Percentiles rank a stretch among this genome's conserved stretches.
Conservation (phyloP, 129 eudicot genomes). For the Helichrysum umbraculigerum region DNA sequence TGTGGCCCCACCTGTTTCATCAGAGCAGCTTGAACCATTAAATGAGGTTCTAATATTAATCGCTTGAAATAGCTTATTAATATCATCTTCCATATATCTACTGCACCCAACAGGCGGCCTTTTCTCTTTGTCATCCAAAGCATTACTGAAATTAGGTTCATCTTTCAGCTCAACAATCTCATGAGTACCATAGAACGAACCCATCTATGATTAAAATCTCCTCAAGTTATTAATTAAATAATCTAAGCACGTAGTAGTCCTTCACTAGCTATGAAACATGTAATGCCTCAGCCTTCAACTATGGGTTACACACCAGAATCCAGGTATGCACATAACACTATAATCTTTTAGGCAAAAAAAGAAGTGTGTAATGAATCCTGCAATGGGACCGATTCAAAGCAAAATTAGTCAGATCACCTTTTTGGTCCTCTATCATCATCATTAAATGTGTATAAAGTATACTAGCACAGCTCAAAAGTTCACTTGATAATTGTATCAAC, state of each 20-base stretch:
- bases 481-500: background rate
- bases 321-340: slow-evolving; percentile 6
- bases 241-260: slow-evolving; percentile 3
- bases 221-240: slow-evolving; percentile 8
- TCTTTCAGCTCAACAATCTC: slow-evolving; percentile 80
- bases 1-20: slow-evolving; percentile 37
- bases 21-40: slow-evolving; percentile 48
- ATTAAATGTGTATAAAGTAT: slow-evolving; percentile 8
- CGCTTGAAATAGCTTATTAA: slow-evolving; percentile 78
- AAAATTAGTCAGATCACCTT: slow-evolving; percentile 25
- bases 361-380: slow-evolving; percentile 31
- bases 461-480: slow-evolving; percentile 23
- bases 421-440: slow-evolving; percentile 15
- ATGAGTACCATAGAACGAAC: slow-evolving; percentile 51
- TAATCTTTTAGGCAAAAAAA: slow-evolving; percentile 3
- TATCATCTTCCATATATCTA: slow-evolving; percentile 71
- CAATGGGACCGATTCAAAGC: slow-evolving; percentile 21
- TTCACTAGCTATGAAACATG: slow-evolving; percentile 3
- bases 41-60: slow-evolving; percentile 55
- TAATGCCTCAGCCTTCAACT: slow-evolving; percentile 13
- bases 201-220: slow-evolving; percentile 33
- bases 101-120: slow-evolving; percentile 58
- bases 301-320: slow-evolving; percentile 18
- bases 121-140: slow-evolving; percentile 42
- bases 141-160: slow-evolving; percentile 35